Evolutionary conservation across 2,329 filamentous ascomycete species (phyloP).

Genomic region (Apiospora rasikravindrae): DNA sequence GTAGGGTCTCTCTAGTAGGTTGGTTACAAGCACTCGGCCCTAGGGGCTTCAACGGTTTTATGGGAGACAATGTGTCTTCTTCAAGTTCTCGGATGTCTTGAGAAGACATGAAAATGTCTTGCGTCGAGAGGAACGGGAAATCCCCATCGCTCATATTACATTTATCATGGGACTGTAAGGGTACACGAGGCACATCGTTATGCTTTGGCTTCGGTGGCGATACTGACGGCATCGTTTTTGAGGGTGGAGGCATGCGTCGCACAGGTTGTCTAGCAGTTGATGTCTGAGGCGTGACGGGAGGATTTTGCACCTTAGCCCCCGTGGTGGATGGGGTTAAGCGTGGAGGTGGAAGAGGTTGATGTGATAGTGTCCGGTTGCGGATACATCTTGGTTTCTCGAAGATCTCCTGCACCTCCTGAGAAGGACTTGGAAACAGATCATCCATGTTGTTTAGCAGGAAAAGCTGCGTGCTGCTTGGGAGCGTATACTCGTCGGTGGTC

Average conservation of each 20-base stretch:
- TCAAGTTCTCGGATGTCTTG: conserved; percentile 53
- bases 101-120: conserved; percentile 52
- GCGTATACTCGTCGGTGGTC: background rate
- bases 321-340: background rate
- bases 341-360: background rate
- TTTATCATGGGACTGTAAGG: background rate
- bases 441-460: conserved; percentile 57
- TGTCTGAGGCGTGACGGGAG: background rate
- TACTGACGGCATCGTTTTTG: background rate
- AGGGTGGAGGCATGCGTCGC: background rate
- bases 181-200: background rate
- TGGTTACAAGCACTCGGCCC: background rate
- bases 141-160: conserved; percentile 26
- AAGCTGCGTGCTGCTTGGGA: conserved; percentile 54
- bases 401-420: conserved; percentile 60
- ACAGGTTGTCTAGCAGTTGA: background rate
- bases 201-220: background rate
- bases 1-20: background rate
- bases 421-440: conserved; percentile 61
- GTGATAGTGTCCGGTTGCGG: conserved; percentile 29
- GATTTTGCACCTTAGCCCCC: background rate
- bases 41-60: background rate
- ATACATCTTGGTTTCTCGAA: conserved; percentile 42
- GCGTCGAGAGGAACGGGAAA: conserved; percentile 48
- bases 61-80: background rate